Evolutionary conservation across 257 asterid genomes (phyloP).

Genomic region (Solanum chilense): DNA sequence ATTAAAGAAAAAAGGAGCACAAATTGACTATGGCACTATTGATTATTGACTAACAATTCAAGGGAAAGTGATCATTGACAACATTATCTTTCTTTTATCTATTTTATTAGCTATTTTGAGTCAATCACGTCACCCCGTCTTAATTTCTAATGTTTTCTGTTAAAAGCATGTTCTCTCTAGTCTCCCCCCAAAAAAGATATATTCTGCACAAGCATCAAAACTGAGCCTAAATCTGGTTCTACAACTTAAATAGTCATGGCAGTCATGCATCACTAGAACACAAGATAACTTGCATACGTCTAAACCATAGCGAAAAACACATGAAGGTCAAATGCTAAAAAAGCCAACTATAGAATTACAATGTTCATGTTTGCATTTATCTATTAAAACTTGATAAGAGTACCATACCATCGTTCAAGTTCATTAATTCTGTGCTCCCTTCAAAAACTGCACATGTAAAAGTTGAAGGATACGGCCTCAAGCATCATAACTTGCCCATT

Average conservation of each 20-base stretch:
- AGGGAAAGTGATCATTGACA: not conserved
- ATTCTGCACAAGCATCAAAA: not conserved
- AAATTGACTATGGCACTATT: not conserved
- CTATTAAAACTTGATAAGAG: not conserved
- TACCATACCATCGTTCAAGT: not conserved
- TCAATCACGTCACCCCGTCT: not conserved
- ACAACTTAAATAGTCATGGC: not conserved
- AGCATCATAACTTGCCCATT: conserved; percentile 17
- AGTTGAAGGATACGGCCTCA: conserved; percentile 13
- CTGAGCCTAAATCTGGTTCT: not conserved
- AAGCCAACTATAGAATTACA: not conserved
- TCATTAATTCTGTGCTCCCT: conserved; percentile 2
- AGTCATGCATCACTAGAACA: not conserved
- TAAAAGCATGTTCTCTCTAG: not conserved
- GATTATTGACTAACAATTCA: not conserved
- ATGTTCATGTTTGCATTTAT: not conserved
- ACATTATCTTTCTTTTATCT: not conserved
- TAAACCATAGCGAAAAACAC: not conserved
- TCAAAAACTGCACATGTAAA: conserved; percentile 13
- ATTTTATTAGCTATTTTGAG: not conserved
- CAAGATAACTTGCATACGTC: not conserved
- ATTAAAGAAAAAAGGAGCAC: not conserved
- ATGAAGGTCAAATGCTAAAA: not conserved
- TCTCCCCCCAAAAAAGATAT: not conserved
- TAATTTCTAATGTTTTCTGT: not conserved